Base-by-base conservation (phyloP, 139 green algal species). In the Coccomyxa sp. region DNA sequence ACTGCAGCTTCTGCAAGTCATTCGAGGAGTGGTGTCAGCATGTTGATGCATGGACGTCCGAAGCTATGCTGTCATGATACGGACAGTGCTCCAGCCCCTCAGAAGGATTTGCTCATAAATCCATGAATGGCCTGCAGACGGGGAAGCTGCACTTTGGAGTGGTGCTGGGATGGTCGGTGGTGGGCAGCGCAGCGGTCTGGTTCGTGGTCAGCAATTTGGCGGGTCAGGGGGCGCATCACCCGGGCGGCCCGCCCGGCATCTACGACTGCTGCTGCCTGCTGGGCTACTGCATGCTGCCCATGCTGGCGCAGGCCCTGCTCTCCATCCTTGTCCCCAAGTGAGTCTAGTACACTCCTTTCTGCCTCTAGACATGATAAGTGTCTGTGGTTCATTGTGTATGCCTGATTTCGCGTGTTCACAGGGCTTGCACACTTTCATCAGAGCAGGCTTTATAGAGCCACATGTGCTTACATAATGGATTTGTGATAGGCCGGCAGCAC, bases 111-210 rank as follows among this genome's bases (percentile, higher is more conserved):
- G n/a, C n/a, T n/a, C n/a, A n/a, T n/a, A n/a, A n/a, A n/a, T n/a
- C n/a, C n/a, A n/a, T n/a, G n/a, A n/a, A n/a, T n/a, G n/a, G n/a
- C n/a, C n/a, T 76, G 79, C 79, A 83, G 79, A 77, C 74, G 68
- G 94, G 90, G 55, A 98, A 97, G 80, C 84, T 98, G 29, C 93
- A 98, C 81, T 97, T 98, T 87, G 95, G 95, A 16, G 88, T 98
- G 70, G 94, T 98, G 71, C 82, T 98, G 38, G 95, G 95, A 27
- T 98, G 95, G 95, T 94, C 84, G 39, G 90, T 95, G 7, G 86
- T 96, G n/a, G 91, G 89, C 50, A 91, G 86, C 22, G 77, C 87
- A 5, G 78, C 94, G 38, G 55, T 98, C 14, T 98, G 91, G 89
- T 87, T 88, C 41, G 80, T 89, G 5, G 78, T 89, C 6, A 86